Base-by-base conservation (phyloP, 1,284 basidiomycete genomes). In the Boletus sp. region DNA sequence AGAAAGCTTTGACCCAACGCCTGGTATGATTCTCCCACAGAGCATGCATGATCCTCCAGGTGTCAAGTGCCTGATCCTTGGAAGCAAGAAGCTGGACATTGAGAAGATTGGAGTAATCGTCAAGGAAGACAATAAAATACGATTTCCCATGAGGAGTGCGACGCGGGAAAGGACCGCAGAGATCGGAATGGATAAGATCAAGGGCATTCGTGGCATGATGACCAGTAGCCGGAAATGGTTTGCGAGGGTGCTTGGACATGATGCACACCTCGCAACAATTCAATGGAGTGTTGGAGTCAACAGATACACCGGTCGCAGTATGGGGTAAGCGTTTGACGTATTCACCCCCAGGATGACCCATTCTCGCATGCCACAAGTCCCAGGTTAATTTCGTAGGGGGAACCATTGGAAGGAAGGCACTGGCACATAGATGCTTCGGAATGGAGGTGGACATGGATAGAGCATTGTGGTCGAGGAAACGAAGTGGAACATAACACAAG, bases 121-220 rank as follows among this genome's bases (percentile, higher is more conserved):
- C 40, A 1, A 59, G 48, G 37, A 59, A 59, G 1, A 59, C 21
- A 4, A 59, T 27, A 9, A 56, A 60, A 6, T 56, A 60, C 0
- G 47, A 27, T 6, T 57, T 56, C 0, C 17, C 9, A 1, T 56
- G 49, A 1, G 27, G 48, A 0, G 49, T 60, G 1, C 13, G 4
- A 3, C n/a, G 6, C 2, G 43, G 49, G 7, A 60, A 59, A 1
- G 47, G 58, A 1, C 53, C 33, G 35, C 53, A 59, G 0, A 59
- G 19, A 10, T 59, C 17, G 0, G 53, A 44, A 13, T 59, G 40
- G 13, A 59, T 21, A 0, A 59, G 40, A 11, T 59, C 25, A 6
- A 38, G n/a, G n/a, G n/a, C n/a, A n/a, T n/a, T n/a, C n/a, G n/a
- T n/a, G n/a, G n/a, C n/a, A n/a, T n/a, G n/a, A n/a, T n/a, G n/a